Evolutionary conservation across 768 basidiomycete genomes (phyloP), one percentile per base, ranked within the genome.

Genomic region (Dioszegia aurantiaca): DNA sequence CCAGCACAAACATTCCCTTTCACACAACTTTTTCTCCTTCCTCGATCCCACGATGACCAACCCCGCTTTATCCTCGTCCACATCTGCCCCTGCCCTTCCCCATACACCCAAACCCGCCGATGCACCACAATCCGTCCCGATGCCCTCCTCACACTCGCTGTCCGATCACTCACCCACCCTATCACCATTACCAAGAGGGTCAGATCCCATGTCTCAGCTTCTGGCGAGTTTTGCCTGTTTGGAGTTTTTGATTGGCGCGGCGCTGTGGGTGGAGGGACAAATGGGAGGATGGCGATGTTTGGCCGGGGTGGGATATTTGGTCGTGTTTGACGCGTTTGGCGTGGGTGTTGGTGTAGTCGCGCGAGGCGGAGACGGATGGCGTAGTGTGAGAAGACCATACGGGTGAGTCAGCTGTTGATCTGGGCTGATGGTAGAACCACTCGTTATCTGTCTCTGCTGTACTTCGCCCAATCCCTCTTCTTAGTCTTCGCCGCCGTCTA

Each of bases 21-120:
- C 91, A 0, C 91, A 95, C 74, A 90, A 89, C 68, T 92, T 95
- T 77, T 94, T 94, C 78, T 91, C 90, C 0, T 95, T 95, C 72
- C 85, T 97, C 41, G 90, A 93, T 65, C 90, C 90, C 3, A 73
- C 73, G 3, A 60, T 66, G 27, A 72, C 73, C 41, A 72, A 75
- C 45, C 72, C 71, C 1, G 26, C 62, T 8, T 62, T 73, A 12
- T 55, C 68, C 4, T 12, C 46, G 2, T 24, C 48, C n/a, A 44
- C 28, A n/a, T 43, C 55, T 12, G 14, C 41, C 3, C 41, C 58
- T 6, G 39, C 65, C 1, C 62, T 62, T 11, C 37, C 56, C 10
- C 30, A 31, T 24, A 39, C 60, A 3, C 43, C 62, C 16, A 48
- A 48, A 26, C 55, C 64, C 0, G 36, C 56, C 39, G 67, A 68